phyloP scores from a whole-genome alignment of 139 green algal species.

The Parachlorella kessleri region DNA sequence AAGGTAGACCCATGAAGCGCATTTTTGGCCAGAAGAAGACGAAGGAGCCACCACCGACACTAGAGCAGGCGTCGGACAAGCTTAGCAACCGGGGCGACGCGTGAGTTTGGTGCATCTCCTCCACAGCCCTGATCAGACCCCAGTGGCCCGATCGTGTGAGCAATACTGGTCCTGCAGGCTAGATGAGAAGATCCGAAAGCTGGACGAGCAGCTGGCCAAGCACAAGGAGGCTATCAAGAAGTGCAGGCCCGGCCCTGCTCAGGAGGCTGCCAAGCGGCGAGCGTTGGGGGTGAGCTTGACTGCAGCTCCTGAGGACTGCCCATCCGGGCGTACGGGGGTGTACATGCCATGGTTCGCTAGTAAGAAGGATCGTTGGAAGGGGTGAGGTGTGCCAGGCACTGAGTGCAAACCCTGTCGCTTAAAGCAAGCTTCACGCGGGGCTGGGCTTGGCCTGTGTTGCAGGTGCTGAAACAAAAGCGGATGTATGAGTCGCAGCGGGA shows the following conservation, averaged over 20 bases:
- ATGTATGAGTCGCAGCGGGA: constrained; percentile 95
- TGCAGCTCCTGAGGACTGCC: no score
- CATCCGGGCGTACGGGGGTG: no score
- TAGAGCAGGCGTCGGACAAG: constrained; percentile 76
- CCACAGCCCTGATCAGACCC: no score
- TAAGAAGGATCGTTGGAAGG: no score
- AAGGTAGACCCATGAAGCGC: constrained; percentile 73
- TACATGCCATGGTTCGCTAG: no score
- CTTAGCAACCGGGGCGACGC: constrained; percentile 53
- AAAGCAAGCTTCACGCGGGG: no score
- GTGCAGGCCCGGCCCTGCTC: constrained; percentile 82
- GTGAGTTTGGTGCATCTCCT: no score
- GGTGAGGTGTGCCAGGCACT: no score
- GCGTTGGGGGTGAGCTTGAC: constrained; percentile 72
- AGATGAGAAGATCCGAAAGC: constrained; percentile 93
- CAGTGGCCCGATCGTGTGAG: no score
- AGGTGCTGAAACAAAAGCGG: constrained; percentile 96
- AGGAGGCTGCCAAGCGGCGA: constrained; percentile 88
- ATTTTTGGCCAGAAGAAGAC: constrained; percentile 93
- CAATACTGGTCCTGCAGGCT: constrained; percentile 75
- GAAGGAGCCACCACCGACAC: constrained; percentile 63
- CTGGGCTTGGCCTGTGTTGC: not conserved
- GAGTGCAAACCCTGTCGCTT: no score
- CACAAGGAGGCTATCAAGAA: constrained; percentile 88
- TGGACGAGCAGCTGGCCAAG: constrained; percentile 92